phyloP scores from a whole-genome alignment of 2,329 filamentous ascomycete species.

The Sporothrix mexicana region DNA sequence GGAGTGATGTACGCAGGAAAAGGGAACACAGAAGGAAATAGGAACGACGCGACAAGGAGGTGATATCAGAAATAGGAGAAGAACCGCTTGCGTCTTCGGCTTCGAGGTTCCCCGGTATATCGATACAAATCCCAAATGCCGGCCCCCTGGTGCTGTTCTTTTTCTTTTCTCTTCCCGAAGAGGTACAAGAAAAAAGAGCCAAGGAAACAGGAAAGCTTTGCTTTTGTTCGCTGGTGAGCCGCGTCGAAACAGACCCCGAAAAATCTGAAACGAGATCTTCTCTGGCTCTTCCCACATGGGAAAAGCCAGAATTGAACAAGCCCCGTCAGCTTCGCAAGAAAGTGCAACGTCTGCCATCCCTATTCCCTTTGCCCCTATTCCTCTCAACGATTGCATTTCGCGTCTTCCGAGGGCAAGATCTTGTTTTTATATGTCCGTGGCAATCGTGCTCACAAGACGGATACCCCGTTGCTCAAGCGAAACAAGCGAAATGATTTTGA shows the following conservation, averaged over 20 bases:
- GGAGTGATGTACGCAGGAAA: not conserved
- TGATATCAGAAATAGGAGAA: not conserved
- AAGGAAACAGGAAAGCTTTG: not conserved
- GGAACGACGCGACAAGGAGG: not conserved
- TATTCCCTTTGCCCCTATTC: not conserved
- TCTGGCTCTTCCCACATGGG: not conserved
- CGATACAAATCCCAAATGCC: conserved; percentile 14
- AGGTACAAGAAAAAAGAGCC: no score
- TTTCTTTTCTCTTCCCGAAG: not conserved
- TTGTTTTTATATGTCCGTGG: not conserved
- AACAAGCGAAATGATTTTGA: conserved; percentile 19
- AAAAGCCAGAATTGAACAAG: not conserved
- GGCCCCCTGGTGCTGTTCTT: not conserved
- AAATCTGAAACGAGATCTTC: conserved; percentile 30
- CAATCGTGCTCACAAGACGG: not conserved
- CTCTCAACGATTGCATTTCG: not conserved
- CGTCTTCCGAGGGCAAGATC: not conserved
- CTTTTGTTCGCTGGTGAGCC: not conserved
- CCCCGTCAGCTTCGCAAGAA: not conserved
- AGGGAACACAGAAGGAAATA: not conserved
- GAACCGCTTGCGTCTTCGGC: not conserved
- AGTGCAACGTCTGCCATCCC: not conserved
- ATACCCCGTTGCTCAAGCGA: not conserved
- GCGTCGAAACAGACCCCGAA: conserved; percentile 9
- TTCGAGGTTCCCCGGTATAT: not conserved